phyloP scores from a whole-genome alignment of 352 stramenopile species.

The Globisporangium paddicum region DNA sequence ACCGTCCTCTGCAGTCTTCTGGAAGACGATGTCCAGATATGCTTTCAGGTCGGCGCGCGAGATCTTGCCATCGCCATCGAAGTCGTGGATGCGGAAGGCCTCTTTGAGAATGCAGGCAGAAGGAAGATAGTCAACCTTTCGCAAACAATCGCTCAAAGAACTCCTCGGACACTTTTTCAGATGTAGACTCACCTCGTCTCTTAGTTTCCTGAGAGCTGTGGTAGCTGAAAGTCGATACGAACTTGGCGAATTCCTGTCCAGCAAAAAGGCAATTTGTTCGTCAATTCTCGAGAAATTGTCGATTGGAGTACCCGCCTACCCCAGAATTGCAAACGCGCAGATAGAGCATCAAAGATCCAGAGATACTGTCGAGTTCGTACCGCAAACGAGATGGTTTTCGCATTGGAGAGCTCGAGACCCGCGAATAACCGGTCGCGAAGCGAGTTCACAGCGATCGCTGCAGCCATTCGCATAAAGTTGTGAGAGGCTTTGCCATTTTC shows the following conservation, averaged over 20 bases:
- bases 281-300: neutral
- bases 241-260: conserved; percentile 47
- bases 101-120: conserved; percentile 14
- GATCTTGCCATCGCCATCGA: conserved; percentile 67
- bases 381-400: conserved; percentile 30
- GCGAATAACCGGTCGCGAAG: conserved; percentile 41
- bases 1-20: conserved; percentile 22
- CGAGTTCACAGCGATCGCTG: conserved; percentile 36
- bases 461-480: too few relatives aligned
- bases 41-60: conserved; percentile 42
- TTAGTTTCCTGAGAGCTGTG: conserved; percentile 47
- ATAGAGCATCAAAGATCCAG: neutral
- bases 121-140: too few relatives aligned
- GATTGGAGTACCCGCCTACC: neutral
- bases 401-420: conserved; percentile 31
- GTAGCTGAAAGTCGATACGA: conserved; percentile 55
- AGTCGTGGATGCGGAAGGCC: conserved; percentile 68
- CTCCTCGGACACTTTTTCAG: too few relatives aligned
- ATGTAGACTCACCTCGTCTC: conserved; percentile 27
- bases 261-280: neutral
- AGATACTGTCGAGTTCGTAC: conserved; percentile 11
- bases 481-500: too few relatives aligned
- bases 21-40: conserved; percentile 44
- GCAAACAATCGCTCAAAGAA: too few relatives aligned
- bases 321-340: neutral